Percentiles rank a stretch among this genome's conserved stretches.
phyloP scores from a whole-genome alignment of 2,329 filamentous ascomycete genomes.

The Fonsecaea erecta region DNA sequence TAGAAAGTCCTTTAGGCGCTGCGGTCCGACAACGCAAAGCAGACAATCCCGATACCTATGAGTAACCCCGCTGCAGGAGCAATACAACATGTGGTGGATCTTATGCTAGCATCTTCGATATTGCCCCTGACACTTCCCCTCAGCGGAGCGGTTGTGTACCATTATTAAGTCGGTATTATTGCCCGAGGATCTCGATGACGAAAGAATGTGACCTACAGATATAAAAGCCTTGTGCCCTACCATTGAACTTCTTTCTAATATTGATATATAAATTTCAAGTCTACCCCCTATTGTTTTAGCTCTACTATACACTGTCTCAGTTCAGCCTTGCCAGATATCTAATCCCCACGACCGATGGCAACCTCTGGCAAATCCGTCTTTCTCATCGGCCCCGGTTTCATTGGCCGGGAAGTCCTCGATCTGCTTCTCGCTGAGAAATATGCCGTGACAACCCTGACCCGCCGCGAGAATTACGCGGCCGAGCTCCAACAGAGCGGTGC shows the following conservation, averaged over 20 bases:
- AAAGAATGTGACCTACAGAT: background rate
- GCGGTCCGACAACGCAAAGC: background rate
- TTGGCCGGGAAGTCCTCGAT: constrained; percentile 55
- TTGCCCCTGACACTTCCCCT: background rate
- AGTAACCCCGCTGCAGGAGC: background rate
- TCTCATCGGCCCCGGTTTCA: constrained; percentile 35
- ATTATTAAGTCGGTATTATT: background rate
- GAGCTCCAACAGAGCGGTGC: constrained; percentile 43
- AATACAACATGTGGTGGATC: background rate
- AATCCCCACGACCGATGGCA: background rate
- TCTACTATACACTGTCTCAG: background rate
- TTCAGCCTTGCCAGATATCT: background rate
- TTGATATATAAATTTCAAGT: background rate
- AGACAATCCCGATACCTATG: background rate
- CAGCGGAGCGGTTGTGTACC: background rate
- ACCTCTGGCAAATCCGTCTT: constrained; percentile 31
- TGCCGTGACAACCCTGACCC: constrained; percentile 45
- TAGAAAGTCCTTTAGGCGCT: background rate
- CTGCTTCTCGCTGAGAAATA: constrained; percentile 51
- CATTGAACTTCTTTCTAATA: background rate
- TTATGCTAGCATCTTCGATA: background rate
- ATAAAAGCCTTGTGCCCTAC: background rate
- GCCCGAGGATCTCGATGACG: background rate
- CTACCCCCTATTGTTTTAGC: background rate
- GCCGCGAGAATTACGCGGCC: constrained; percentile 25